A percentile compares a stretch with the other conserved stretches of the same genome.
Evolutionary conservation across 495 filamentous ascomycete genomes (phyloP).

Genomic region (Aspergillus asperescens): DNA sequence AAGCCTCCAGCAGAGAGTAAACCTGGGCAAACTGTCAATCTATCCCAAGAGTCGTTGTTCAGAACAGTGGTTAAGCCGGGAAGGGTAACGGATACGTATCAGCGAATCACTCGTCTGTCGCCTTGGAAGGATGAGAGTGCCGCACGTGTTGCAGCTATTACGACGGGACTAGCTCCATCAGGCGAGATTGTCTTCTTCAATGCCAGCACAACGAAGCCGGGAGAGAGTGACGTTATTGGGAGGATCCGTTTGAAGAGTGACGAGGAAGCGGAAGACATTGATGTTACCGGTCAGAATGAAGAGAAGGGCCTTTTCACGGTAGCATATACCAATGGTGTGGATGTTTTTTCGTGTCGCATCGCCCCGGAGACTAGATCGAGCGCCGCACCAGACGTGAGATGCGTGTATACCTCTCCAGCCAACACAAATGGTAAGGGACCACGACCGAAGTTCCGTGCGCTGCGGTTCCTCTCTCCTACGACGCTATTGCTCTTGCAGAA

Average conservation of each 20-base stretch:
- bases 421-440: constrained; percentile 50
- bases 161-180: constrained; percentile 66
- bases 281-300: constrained; percentile 56
- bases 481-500: constrained; percentile 49
- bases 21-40: constrained; percentile 45
- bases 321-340: constrained; percentile 74
- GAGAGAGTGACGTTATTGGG: constrained; percentile 56
- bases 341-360: constrained; percentile 53
- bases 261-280: constrained; percentile 77
- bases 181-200: constrained; percentile 77
- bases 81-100: constrained; percentile 61
- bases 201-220: constrained; percentile 47
- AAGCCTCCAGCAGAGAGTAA: constrained; percentile 22
- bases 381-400: constrained; percentile 49
- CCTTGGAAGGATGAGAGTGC: constrained; percentile 45
- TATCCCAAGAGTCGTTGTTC: constrained; percentile 61
- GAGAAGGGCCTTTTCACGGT: constrained; percentile 55
- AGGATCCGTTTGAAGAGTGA: constrained; percentile 56
- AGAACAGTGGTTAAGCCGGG: constrained; percentile 39
- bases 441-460: constrained; percentile 53
- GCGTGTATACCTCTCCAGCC: constrained; percentile 41
- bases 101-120: constrained; percentile 69
- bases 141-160: constrained; percentile 63
- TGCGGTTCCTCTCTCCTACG: constrained; percentile 67
- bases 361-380: constrained; percentile 37